These are phyloP conservation scores for Scortechinia acanthostroma DNA, from an alignment of 2,329 filamentous ascomycete genomes.

Conservation along the genomic window DNA sequence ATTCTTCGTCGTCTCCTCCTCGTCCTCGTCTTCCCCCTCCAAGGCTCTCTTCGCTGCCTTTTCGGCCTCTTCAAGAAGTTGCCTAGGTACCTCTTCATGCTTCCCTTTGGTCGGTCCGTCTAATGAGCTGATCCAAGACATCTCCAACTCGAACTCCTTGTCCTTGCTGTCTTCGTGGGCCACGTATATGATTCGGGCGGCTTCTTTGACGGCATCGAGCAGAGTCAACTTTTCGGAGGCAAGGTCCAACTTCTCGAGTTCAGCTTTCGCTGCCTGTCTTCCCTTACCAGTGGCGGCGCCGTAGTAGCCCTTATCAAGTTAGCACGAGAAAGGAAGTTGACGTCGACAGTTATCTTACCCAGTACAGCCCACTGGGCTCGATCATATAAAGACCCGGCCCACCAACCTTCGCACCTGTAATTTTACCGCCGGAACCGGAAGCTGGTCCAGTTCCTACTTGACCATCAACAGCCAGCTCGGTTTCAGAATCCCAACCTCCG, in stretches of 20 bases:
- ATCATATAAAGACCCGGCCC: slow-evolving; percentile 98
- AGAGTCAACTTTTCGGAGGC: slow-evolving; percentile 70
- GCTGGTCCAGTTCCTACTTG: slow-evolving; percentile 78
- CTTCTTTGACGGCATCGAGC: slow-evolving; percentile 87
- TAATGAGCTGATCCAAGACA: slow-evolving; percentile 89
- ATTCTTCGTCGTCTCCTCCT: slow-evolving; percentile 47
- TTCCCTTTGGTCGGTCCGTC: slow-evolving; percentile 85
- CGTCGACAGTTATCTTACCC: slow-evolving; percentile 43
- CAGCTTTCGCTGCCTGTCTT: slow-evolving; percentile 90
- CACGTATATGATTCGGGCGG: slow-evolving; percentile 91
- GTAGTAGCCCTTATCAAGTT: slow-evolving; percentile 65
- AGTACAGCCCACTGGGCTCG: slow-evolving; percentile 92
- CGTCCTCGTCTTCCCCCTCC: slow-evolving; percentile 80
- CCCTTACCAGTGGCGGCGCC: slow-evolving; percentile 96
- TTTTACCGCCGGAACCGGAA: slow-evolving; percentile 77
- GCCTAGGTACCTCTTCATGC: slow-evolving; percentile 88
- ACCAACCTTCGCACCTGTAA: slow-evolving; percentile 67
- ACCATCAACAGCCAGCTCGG: slow-evolving; percentile 78
- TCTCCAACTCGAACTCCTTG: slow-evolving; percentile 98
- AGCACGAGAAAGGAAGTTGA: slow-evolving; percentile 11
- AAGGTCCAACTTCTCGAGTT: slow-evolving; percentile 95
- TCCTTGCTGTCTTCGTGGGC: slow-evolving; percentile 99
- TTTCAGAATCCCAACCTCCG: slow-evolving; percentile 85
- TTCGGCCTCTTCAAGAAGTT: slow-evolving; percentile 85
- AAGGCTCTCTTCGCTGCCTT: slow-evolving; percentile 83